These are phyloP conservation scores for Ilex paraguariensis DNA, from an alignment of 305 asterid species.

Conservation along the genomic window DNA sequence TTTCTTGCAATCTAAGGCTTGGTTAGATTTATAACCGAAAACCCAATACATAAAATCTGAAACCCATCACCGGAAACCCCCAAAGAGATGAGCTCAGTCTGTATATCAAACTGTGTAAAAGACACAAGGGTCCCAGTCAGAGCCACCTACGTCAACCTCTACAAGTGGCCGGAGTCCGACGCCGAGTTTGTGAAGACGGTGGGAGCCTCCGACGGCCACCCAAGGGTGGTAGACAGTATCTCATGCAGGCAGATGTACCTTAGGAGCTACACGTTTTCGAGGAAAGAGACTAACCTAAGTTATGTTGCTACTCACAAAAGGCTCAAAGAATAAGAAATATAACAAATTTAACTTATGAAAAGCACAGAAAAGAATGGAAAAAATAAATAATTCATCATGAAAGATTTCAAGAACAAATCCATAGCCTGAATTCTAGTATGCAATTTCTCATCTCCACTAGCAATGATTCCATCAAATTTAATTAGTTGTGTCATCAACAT, in stretches of 20 bases:
- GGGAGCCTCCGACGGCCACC: conserved; percentile 13
- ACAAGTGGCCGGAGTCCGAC: conserved; percentile 4
- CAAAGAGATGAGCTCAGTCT: background rate
- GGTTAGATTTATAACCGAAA: background rate
- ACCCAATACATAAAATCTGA: background rate
- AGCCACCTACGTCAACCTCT: conserved; percentile 3
- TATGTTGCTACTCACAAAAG: no score
- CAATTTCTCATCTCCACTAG: no score
- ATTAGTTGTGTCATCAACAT: no score
- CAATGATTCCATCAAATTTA: no score
- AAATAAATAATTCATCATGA: no score
- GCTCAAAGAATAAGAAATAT: no score
- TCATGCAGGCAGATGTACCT: conserved; percentile 63
- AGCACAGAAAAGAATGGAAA: no score
- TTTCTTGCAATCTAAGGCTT: no score
- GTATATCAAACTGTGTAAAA: background rate
- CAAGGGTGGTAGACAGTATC: conserved; percentile 43
- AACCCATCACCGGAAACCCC: background rate
- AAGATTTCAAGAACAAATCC: no score
- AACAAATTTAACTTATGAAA: no score
- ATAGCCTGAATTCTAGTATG: no score
- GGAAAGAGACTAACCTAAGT: conserved; percentile 45
- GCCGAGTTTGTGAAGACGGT: conserved; percentile 24
- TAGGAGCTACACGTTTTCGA: conserved; percentile 52
- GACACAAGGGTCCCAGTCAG: background rate